Percentiles rank a stretch among this genome's conserved stretches.
Conservation (phyloP, 169 alveolate genomes). For the Plasmodium coatneyi region DNA sequence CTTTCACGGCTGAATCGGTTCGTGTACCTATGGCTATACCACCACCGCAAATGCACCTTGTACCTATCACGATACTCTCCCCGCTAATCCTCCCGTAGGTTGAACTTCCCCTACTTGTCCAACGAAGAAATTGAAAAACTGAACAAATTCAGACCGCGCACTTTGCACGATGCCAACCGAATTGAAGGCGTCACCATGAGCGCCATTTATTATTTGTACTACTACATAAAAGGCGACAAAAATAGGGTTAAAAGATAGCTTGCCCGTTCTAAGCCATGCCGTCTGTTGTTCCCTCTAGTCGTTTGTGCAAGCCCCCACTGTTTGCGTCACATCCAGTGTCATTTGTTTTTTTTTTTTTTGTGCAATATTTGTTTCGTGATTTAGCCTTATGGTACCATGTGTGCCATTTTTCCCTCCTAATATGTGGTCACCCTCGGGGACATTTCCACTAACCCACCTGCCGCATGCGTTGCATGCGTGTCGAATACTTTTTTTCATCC, state of each 20-base stretch:
- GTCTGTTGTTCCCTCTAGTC: background rate
- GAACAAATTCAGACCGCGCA: conserved; percentile 78
- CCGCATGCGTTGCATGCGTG: background rate
- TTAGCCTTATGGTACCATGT: background rate
- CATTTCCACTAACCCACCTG: background rate
- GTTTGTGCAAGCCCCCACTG: background rate
- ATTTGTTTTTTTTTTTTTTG: background rate
- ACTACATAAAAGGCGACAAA: conserved; percentile 43
- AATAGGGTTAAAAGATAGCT: conserved; percentile 5
- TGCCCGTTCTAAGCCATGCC: background rate
- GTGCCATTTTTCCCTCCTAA: background rate
- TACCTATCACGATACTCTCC: background rate
- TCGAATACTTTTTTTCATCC: background rate
- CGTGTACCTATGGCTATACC: background rate
- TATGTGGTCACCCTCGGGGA: background rate
- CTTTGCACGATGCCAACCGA: conserved; percentile 80
- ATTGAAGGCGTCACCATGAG: conserved; percentile 83
- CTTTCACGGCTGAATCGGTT: background rate
- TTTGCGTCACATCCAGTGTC: background rate
- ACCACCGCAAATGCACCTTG: background rate
- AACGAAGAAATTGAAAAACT: conserved; percentile 87
- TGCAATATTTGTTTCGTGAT: background rate
- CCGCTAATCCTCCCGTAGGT: background rate
- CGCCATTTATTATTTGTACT: conserved; percentile 56
- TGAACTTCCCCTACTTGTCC: conserved; percentile 75